Base-by-base conservation (phyloP, 345 rosid species). In the Streptanthus diversifolius region DNA sequence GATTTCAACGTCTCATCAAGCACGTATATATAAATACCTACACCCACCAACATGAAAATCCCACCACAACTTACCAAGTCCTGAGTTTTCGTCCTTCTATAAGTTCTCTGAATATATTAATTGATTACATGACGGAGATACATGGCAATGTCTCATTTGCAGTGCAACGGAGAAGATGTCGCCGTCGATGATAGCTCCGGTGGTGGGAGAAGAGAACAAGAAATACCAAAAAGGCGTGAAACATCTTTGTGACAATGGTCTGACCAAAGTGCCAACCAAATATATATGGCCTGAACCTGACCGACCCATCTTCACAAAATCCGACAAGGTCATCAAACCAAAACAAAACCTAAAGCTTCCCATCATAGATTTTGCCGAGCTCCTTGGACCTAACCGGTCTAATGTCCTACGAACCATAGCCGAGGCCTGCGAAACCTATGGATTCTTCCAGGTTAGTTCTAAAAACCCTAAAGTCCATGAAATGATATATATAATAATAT, bases 181-280 rank as follows among this genome's bases (percentile, higher is more conserved):
- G 79, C 91, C 93, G 43, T 49, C 89, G 63, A 80, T 84, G 87
- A 80, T 77, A 37, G 62, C 30, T 64, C 55, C 54, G 22, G 43
- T 60, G 32, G 66, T 73, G 33, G 72, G 72, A 22, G 70, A 52
- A 21, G 61, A 74, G 66, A 79, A 77, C 48, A 71, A 54, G 72
- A 76, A 25, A 72, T 59, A 37, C 80, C 96, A 89, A 29, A 87
- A 80, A 69, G 98, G 98, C 52, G 98, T 92, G 68, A 88, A 87
- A 83, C 84, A 81, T 58, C 84, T 92, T 3, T 85, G 56, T 37
- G 91, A 85, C 54, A 85, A 72, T 11, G 92, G 90, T 24, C 11
- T 88, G 9, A 75, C 58, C 47, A 85, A 72, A 76, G 73, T 92
- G 13, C 98, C 98, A 30, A 63, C 72, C 36, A 88, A 82, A 82